These are phyloP conservation scores for Symbiotaphrina buchneri DNA, from an alignment of 495 filamentous ascomycete genomes.

Conservation along the genomic window DNA sequence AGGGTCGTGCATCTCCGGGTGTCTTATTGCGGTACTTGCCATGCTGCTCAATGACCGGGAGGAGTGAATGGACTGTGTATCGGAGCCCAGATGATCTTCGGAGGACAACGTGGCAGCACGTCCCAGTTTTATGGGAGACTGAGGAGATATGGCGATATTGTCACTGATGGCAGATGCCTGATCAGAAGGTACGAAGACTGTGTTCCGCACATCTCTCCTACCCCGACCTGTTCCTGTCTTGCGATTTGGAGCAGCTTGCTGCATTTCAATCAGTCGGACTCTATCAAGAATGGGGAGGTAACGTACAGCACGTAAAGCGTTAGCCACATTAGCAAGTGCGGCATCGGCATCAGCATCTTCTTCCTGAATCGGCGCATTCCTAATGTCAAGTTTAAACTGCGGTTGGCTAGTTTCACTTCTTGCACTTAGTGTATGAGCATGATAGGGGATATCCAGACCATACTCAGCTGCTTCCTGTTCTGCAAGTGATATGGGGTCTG, in stretches of 20 bases:
- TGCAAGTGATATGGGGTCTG: conserved; percentile 69
- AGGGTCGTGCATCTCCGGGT: conserved; percentile 60
- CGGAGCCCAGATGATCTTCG: conserved; percentile 43
- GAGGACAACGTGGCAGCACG: conserved; percentile 8
- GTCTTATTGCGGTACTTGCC: conserved; percentile 30
- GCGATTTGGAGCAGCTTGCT: conserved; percentile 31
- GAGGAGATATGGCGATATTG: conserved; percentile 9
- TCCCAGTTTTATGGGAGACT: conserved; percentile 9
- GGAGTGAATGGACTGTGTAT: conserved; percentile 82
- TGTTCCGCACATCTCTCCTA: conserved; percentile 76
- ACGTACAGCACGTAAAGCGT: conserved; percentile 48
- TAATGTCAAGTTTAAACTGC: conserved; percentile 75
- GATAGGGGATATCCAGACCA: conserved; percentile 3
- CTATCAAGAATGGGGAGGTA: too few relatives aligned
- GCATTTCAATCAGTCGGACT: conserved; percentile 7
- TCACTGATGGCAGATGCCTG: conserved; percentile 11
- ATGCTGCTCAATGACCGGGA: conserved; percentile 53
- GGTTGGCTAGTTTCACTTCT: conserved; percentile 38
- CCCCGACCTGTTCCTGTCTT: conserved; percentile 65
- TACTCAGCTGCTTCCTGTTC: conserved; percentile 47
- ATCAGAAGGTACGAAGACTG: conserved; percentile 46
- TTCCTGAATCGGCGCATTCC: conserved; percentile 63
- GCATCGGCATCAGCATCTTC: conserved; percentile 76
- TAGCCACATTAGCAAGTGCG: conserved; percentile 80
- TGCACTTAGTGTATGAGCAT: conserved; percentile 8